A percentile compares a stretch with the other conserved stretches of the same genome.
Evolutionary conservation across 345 rosid genomes (phyloP).

Genomic region (Arabis hirsuta): DNA sequence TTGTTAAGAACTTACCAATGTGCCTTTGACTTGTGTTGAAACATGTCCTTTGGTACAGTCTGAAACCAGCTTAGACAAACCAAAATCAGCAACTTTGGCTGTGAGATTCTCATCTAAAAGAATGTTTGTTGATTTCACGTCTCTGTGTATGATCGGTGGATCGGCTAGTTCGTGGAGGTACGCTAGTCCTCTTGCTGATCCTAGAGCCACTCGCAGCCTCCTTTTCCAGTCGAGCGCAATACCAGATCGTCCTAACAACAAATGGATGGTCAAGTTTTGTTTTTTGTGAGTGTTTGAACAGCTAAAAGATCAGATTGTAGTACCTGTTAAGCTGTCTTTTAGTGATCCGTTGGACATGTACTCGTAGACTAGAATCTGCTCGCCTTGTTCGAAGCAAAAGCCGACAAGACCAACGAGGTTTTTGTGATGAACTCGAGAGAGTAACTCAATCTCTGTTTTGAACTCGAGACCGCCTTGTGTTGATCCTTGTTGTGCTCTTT

Average conservation of each 20-base stretch:
- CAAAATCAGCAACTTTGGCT: constrained; percentile 96
- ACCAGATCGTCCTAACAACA: constrained; percentile 63
- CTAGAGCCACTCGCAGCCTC: constrained; percentile 82
- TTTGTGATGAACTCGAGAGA: constrained; percentile 94
- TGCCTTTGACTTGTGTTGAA: constrained; percentile 99
- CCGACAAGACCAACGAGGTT: constrained; percentile 92
- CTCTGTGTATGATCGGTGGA: constrained; percentile 97
- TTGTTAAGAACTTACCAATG: constrained; percentile 59
- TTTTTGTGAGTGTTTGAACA: neutral
- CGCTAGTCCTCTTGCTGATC: constrained; percentile 92
- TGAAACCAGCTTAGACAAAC: constrained; percentile 87
- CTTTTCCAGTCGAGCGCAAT: constrained; percentile 84
- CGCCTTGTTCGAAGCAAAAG: constrained; percentile 89
- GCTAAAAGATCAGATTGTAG: constrained; percentile 7
- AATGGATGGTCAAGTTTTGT: neutral
- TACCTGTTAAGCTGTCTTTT: constrained; percentile 81
- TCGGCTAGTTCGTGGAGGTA: constrained; percentile 95
- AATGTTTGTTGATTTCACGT: constrained; percentile 86
- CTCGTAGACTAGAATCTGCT: constrained; percentile 90
- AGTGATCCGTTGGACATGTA: constrained; percentile 86
- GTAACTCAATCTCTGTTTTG: constrained; percentile 96
- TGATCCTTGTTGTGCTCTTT: constrained; percentile 92
- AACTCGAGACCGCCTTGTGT: constrained; percentile 93
- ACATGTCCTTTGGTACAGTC: constrained; percentile 95
- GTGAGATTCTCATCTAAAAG: constrained; percentile 81